Percentiles rank a stretch among this genome's conserved stretches.
Evolutionary conservation across 257 asterid species (phyloP).

Genomic region (Ballota nigra): DNA sequence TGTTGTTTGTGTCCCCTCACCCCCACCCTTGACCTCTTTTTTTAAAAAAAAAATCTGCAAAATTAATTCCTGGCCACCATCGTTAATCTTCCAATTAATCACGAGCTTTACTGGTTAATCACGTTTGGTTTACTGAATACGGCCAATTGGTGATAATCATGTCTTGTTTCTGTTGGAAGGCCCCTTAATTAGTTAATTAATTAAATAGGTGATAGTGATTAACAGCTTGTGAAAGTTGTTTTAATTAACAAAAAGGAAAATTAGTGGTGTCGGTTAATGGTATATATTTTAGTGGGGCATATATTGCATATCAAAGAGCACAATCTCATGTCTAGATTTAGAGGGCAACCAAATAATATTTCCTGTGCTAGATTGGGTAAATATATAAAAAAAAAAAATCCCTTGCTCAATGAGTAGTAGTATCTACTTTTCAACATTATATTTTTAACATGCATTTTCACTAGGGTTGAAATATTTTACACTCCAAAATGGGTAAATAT

Average conservation of each 20-base stretch:
- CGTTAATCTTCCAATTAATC: not conserved
- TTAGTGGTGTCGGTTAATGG: not conserved
- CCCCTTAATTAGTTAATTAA: constrained; percentile 8
- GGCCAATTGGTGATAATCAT: constrained; percentile 14
- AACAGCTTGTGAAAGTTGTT: constrained; percentile 17
- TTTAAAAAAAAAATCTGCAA: constrained; percentile 19
- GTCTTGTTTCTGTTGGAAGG: not conserved
- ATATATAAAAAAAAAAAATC: too few species aligned
- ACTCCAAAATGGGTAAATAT: too few species aligned
- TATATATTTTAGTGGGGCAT: constrained; percentile 18
- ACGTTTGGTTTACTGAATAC: constrained; percentile 39
- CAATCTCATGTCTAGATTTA: constrained; percentile 7
- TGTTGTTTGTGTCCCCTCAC: constrained; percentile 22
- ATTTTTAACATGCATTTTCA: not conserved
- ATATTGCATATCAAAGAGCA: not conserved
- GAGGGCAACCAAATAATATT: not conserved
- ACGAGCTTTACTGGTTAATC: constrained; percentile 32
- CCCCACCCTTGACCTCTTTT: too few species aligned
- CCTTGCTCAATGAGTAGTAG: not conserved
- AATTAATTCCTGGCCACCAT: constrained; percentile 13
- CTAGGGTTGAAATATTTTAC: too few species aligned
- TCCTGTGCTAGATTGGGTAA: constrained; percentile 28
- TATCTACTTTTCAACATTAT: not conserved
- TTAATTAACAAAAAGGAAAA: not conserved
- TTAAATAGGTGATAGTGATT: not conserved